Base-by-base conservation (phyloP, 192 early-diverging fungal genomes). In the Thoreauomyces humboldtii region DNA sequence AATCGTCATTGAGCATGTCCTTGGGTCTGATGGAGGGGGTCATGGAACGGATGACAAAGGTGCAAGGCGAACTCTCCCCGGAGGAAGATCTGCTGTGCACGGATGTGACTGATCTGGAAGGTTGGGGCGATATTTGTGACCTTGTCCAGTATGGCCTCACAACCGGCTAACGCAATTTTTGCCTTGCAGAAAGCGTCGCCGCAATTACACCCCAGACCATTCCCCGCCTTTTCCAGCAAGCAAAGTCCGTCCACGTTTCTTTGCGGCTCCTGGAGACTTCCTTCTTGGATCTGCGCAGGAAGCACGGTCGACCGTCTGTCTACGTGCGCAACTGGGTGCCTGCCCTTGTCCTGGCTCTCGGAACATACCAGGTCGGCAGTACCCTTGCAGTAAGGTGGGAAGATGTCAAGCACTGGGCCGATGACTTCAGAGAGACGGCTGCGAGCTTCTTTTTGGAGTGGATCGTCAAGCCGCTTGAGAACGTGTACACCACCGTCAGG, bases 401-500 rank as follows among this genome's bases (percentile, higher is more conserved):
- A 69, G 63, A 70, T 88, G 47, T 70, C 2, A 67, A 3, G 53
- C 70, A 27, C 74, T 79, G 79, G 19, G 82, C 28, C 43, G 71
- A 6, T 79, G 85, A 59, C 11, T 69, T 69, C 46, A 72, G 71
- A 2, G 75, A 80, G 21, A 92, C 92, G 1, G 67, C 74, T 9
- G 74, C 65, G 25, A 77, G 86, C 60, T 92, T 93, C 65, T 73
- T 84, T 14, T 61, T 73, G 4, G 87, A 93, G 73, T 97, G 91
- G 85, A 79, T 97, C 17, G 77, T 88, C 52, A 77, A 83, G 28
- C 95, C 95, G 0, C 65, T 91, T 7, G 55, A 76, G 22, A 76
- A 86, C 47, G 83, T 92, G 28, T 89, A 85, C 69, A 78, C 83
- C 31, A 95, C 92, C 9, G 89, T 97, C 34, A 83, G 92, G 34